Evolutionary conservation across 1,139 yeast genomes (phyloP).

Genomic region (Diutina siamensis): DNA sequence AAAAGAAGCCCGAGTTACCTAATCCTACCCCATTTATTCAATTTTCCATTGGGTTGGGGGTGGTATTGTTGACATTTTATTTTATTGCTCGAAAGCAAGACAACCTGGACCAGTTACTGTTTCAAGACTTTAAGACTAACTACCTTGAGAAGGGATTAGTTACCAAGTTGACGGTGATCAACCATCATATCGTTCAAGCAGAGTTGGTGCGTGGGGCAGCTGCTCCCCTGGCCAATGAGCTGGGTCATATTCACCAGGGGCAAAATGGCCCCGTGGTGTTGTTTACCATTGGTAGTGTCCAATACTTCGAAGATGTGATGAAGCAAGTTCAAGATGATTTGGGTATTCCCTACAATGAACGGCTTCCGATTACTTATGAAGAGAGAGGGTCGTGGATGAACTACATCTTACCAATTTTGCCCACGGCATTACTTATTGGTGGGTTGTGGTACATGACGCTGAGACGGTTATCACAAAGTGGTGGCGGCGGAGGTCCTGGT

Average conservation of each 20-base stretch:
- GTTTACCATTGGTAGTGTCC: conserved; percentile 87
- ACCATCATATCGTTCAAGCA: neutral
- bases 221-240: neutral
- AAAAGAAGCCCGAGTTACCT: neutral
- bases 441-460: conserved; percentile 71
- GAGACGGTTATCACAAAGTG: conserved; percentile 30
- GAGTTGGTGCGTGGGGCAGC: neutral
- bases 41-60: neutral
- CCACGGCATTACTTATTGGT: conserved; percentile 75
- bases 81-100: conserved; percentile 3
- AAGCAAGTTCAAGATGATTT: conserved; percentile 64
- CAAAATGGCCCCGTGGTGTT: neutral
- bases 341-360: conserved; percentile 47
- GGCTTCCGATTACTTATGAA: conserved; percentile 76
- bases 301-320: conserved; percentile 77
- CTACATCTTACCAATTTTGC: conserved; percentile 62
- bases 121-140: conserved; percentile 5
- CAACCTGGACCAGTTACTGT: neutral
- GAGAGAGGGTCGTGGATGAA: conserved; percentile 56
- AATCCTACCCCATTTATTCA: neutral
- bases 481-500: conserved; percentile 36
- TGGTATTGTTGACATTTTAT: neutral
- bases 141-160: conserved; percentile 3
- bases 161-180: neutral
- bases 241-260: neutral